Evolutionary conservation across 257 asterid species (phyloP).

Genomic region (Lithospermum erythrorhizon): DNA sequence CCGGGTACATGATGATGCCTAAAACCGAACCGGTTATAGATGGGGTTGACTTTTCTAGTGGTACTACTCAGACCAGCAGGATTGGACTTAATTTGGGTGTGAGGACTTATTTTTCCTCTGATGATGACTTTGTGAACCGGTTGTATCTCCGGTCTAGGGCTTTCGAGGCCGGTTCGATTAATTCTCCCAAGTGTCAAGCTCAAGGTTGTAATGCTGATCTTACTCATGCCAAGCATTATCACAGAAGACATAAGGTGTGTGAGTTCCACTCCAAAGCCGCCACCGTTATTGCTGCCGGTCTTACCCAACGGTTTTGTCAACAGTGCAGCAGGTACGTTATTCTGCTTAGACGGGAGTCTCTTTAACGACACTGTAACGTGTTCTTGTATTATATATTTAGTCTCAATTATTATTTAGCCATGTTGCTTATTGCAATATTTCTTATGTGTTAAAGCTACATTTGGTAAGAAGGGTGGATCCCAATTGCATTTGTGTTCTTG

Average conservation of each 20-base stretch:
- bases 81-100: conserved; percentile 86
- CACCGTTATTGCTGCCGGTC: conserved; percentile 82
- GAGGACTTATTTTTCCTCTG: conserved; percentile 62
- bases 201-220: conserved; percentile 92
- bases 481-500: conserved; percentile 59
- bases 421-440: not conserved
- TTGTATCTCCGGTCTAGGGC: conserved; percentile 81
- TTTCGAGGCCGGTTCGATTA: conserved; percentile 56
- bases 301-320: conserved; percentile 98
- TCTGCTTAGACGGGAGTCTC: too few species aligned
- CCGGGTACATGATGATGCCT: conserved; percentile 55
- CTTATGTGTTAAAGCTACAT: conserved; percentile 2
- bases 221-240: conserved; percentile 88
- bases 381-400: too few species aligned
- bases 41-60: conserved; percentile 27
- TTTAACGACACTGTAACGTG: too few species aligned
- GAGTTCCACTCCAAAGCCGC: conserved; percentile 95
- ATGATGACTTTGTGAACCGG: conserved; percentile 90
- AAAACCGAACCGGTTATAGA: conserved; percentile 52
- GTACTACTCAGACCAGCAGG: conserved; percentile 21
- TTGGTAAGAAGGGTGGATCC: conserved; percentile 51
- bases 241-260: conserved; percentile 96
- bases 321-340: conserved; percentile 83
- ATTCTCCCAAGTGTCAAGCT: conserved; percentile 80
- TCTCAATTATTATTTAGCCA: too few species aligned